Evolutionary conservation across 2,329 filamentous ascomycete genomes (phyloP).

Genomic region (Arthrocladium fulminans): DNA sequence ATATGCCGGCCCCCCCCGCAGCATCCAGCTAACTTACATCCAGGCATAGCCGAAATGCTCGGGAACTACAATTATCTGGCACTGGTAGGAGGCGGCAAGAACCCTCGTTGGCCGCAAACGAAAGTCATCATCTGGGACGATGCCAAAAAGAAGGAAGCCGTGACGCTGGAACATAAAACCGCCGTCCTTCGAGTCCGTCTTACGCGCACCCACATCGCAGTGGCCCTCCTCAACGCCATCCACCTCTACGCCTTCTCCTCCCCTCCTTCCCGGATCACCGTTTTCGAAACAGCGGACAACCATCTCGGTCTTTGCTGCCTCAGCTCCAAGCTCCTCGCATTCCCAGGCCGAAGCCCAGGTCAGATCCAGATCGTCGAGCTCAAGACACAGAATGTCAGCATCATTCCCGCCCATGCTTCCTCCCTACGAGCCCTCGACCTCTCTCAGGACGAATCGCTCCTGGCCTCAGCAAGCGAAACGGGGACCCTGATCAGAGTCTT

Average conservation of each 20-base stretch:
- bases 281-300: constrained; percentile 83
- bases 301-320: constrained; percentile 70
- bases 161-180: constrained; percentile 69
- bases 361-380: constrained; percentile 85
- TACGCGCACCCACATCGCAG: constrained; percentile 64
- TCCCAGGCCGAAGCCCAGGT: constrained; percentile 77
- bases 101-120: constrained; percentile 77
- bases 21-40: neutral
- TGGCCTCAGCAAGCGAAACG: constrained; percentile 85
- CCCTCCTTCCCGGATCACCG: constrained; percentile 58
- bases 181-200: constrained; percentile 72
- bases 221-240: constrained; percentile 73
- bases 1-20: constrained; percentile 62
- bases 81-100: constrained; percentile 76
- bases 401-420: constrained; percentile 82
- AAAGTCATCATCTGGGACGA: constrained; percentile 94
- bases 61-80: constrained; percentile 79
- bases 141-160: constrained; percentile 62
- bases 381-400: constrained; percentile 71
- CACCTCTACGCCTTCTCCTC: constrained; percentile 72
- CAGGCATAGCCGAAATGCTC: constrained; percentile 73
- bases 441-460: constrained; percentile 66
- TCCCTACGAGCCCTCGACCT: constrained; percentile 69
- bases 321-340: constrained; percentile 63
- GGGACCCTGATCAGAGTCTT: constrained; percentile 86